phyloP scores from a whole-genome alignment of 208 protist genomes.

The Acanthamoeba castellanii region DNA sequence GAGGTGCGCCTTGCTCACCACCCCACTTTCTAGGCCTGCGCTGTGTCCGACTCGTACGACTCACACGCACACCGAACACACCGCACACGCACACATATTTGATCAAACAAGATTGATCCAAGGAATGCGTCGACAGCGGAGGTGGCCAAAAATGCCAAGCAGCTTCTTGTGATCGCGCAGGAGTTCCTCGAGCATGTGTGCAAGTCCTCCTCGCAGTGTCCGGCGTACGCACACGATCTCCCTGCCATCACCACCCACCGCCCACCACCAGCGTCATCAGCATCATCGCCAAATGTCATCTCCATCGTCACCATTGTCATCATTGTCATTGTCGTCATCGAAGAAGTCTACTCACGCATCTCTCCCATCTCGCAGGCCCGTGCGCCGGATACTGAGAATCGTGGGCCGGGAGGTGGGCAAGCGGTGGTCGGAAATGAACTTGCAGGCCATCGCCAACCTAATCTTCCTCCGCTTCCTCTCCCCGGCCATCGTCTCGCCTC shows the following conservation, averaged over 20 bases:
- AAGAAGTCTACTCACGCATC: too few species aligned
- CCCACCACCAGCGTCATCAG: not conserved
- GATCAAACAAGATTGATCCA: not conserved
- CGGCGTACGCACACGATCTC: not conserved
- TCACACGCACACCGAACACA: too few species aligned
- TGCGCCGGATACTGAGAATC: not conserved
- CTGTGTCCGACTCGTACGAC: too few species aligned
- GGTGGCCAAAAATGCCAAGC: not conserved
- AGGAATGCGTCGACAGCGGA: not conserved
- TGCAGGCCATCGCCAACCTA: not conserved
- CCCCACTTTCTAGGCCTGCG: not conserved
- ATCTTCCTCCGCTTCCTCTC: conserved; percentile 45
- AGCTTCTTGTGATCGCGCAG: not conserved
- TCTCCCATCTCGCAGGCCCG: not conserved
- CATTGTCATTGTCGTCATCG: too few species aligned
- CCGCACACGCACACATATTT: too few species aligned
- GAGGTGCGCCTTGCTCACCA: not conserved
- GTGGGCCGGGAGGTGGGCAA: not conserved
- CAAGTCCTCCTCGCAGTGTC: not conserved
- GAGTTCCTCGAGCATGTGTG: conserved; percentile 1
- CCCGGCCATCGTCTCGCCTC: not conserved
- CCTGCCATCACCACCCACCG: too few species aligned
- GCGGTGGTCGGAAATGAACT: not conserved
- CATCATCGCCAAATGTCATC: too few species aligned
- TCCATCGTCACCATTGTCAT: too few species aligned